Evolutionary conservation across 2,329 filamentous ascomycete genomes (phyloP).

Genomic region (Pseudogymnoascus sp.): DNA sequence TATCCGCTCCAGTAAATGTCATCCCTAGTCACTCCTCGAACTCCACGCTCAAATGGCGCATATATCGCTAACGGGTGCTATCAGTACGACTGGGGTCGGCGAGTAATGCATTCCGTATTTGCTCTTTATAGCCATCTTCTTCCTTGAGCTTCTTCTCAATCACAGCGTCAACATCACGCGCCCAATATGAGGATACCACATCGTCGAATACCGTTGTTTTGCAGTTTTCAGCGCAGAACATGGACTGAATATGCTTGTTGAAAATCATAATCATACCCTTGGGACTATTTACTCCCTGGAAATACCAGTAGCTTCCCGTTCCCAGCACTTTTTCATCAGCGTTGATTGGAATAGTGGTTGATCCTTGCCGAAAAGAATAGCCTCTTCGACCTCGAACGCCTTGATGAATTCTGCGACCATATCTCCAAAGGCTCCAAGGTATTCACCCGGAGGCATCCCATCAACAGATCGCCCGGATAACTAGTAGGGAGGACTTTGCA

Average conservation of each 20-base stretch:
- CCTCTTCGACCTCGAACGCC: slow-evolving; percentile 20
- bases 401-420: slow-evolving; percentile 19
- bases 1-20: background rate
- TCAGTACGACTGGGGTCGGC: background rate
- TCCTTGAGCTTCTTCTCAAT: slow-evolving; percentile 12
- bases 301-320: slow-evolving; percentile 23
- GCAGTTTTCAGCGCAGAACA: slow-evolving; percentile 14
- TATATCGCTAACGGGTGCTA: background rate
- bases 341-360: slow-evolving; percentile 10
- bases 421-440: slow-evolving; percentile 14
- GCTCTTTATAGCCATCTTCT: slow-evolving; percentile 11
- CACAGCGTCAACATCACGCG: slow-evolving; percentile 4
- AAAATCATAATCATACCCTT: slow-evolving; percentile 24
- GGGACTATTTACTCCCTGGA: slow-evolving; percentile 20
- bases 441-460: slow-evolving; percentile 15
- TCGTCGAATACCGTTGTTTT: slow-evolving; percentile 9
- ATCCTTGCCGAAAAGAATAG: background rate
- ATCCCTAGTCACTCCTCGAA: background rate
- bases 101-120: slow-evolving; percentile 10
- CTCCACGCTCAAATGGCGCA: background rate
- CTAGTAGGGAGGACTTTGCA: slow-evolving; percentile 28
- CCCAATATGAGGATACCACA: slow-evolving; percentile 15
- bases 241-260: slow-evolving; percentile 19
- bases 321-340: slow-evolving; percentile 20
- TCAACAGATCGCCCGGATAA: slow-evolving; percentile 20